A percentile compares a stretch with the other conserved stretches of the same genome.
These are phyloP conservation scores for Helotiales sp. DNA, from an alignment of 2,329 filamentous ascomycete species.

Conservation along the genomic window DNA sequence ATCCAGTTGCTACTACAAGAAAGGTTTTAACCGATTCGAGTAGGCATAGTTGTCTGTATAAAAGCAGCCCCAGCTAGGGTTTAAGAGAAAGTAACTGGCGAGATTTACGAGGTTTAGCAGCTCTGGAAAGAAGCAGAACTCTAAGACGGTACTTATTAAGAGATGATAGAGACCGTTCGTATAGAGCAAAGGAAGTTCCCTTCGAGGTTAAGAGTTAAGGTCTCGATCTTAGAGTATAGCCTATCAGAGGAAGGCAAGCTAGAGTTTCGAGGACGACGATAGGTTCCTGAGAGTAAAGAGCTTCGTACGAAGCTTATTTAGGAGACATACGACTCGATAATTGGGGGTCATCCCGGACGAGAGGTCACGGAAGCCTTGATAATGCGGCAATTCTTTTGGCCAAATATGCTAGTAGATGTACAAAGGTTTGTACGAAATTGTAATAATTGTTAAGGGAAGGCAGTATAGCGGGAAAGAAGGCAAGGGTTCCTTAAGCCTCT, in stretches of 20 bases:
- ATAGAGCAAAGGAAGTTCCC: not conserved
- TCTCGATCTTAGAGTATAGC: not conserved
- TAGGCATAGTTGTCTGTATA: too few relatives aligned
- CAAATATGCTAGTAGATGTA: not conserved
- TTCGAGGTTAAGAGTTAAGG: not conserved
- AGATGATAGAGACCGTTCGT: not conserved
- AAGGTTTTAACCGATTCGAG: too few relatives aligned
- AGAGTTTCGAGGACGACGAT: not conserved
- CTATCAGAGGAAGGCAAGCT: not conserved
- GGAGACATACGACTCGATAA: not conserved
- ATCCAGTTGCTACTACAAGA: not conserved
- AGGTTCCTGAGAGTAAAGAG: not conserved
- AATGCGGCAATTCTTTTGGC: not conserved
- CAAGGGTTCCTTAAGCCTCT: slow-evolving; percentile 11
- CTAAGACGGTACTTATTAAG: not conserved
- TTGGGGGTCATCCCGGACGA: slow-evolving; percentile 2
- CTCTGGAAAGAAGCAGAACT: not conserved
- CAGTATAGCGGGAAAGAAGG: slow-evolving; percentile 1
- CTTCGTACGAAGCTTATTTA: slow-evolving; percentile 1
- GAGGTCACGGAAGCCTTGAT: slow-evolving; percentile 1
- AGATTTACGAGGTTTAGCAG: not conserved
- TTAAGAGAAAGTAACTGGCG: too few relatives aligned
- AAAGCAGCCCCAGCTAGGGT: too few relatives aligned
- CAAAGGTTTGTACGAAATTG: slow-evolving; percentile 4
- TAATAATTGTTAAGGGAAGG: not conserved